These are phyloP conservation scores for Fusarium sp. DNA, from an alignment of 2,329 filamentous ascomycete species.

Conservation along the genomic window DNA sequence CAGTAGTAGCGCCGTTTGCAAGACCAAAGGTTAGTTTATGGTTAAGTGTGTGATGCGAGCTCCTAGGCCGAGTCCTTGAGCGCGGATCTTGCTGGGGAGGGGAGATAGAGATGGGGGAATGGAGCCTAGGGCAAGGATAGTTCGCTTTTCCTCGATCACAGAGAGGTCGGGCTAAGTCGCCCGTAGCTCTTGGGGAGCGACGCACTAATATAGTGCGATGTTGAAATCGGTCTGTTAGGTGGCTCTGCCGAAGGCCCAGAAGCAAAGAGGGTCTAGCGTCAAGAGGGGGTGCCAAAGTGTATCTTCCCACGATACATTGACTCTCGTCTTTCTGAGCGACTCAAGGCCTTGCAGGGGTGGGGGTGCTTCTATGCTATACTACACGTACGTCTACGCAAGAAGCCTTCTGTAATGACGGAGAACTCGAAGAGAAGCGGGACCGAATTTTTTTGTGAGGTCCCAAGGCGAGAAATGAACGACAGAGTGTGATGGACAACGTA, in stretches of 20 bases:
- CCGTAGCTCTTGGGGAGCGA: slow-evolving; percentile 49
- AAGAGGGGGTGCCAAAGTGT: slow-evolving; percentile 44
- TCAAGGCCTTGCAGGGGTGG: slow-evolving; percentile 33
- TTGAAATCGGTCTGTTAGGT: slow-evolving; percentile 45
- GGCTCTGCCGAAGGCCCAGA: slow-evolving; percentile 46
- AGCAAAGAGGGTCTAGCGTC: slow-evolving; percentile 50
- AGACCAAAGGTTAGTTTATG: slow-evolving; percentile 44
- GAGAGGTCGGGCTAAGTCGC: slow-evolving; percentile 43
- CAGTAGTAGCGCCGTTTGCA: slow-evolving; percentile 46
- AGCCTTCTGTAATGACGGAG: slow-evolving; percentile 40
- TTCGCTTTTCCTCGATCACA: slow-evolving; percentile 44
- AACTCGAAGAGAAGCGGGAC: slow-evolving; percentile 40
- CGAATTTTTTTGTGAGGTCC: slow-evolving; percentile 47
- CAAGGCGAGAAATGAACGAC: slow-evolving; percentile 40
- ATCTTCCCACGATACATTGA: slow-evolving; percentile 42
- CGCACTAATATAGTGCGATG: slow-evolving; percentile 53
- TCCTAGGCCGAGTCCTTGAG: slow-evolving; percentile 46
- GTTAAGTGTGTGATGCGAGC: slow-evolving; percentile 47
- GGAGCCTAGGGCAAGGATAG: slow-evolving; percentile 45
- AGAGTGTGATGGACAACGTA: slow-evolving; percentile 42
- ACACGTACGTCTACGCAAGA: slow-evolving; percentile 29
- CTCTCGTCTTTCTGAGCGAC: slow-evolving; percentile 42
- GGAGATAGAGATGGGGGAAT: slow-evolving; percentile 39
- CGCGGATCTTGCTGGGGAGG: slow-evolving; percentile 47
- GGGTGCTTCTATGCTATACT: slow-evolving; percentile 14